Base-by-base conservation (phyloP, 1,284 basidiomycete genomes). In the Cryptococcus jaspeensis region DNA sequence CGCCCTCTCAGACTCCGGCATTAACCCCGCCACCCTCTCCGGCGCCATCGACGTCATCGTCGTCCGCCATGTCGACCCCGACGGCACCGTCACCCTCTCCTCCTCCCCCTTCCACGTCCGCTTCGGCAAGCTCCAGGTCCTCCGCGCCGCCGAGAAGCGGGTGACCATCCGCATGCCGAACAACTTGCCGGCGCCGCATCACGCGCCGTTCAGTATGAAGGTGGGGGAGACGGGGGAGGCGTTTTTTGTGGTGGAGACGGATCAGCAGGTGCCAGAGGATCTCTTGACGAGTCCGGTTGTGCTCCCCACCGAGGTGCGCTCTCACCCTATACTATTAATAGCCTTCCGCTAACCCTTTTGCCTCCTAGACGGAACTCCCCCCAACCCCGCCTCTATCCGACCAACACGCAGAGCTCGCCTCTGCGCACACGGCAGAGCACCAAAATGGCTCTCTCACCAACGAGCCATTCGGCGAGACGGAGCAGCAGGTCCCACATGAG, bases 141-240 rank as follows among this genome's bases (percentile, higher is more conserved):
- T 99, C 11, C 81, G 93, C 53, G 94, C 96, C 22, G 88, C 85
- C 37, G 96, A 99, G 80, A 95, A 97, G 81, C 92, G 92, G 82
- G 92, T 94, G 56, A 89, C 87, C 60, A 84, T 94, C 32, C 84
- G 84, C 51, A 84, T 94, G 37, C 77, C 77, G 7, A 73, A 78
- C 56, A 78, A 77, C 58, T 65, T 77, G 13, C 71, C 75, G 1
- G 59, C 68, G 9, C 75, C 75, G 8, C 73, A 76, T 63, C 52
- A 72, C n/a, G 77, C 72, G 51, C 95, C 95, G 2, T 99, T 92
- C 74, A 85, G 84, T 71, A 99, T 99, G 96, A 99, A 99, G 81
- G 94, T 99, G 64, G 92, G 93, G 43, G 95, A 99, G 60, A 91
- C 94, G 1, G 96, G 96, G 18, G 96, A 99, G 79, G 96, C 95